Evolutionary conservation across 768 basidiomycete genomes (phyloP), one percentile per base, ranked within the genome.

Genomic region (Leucosporidium yakuticum): DNA sequence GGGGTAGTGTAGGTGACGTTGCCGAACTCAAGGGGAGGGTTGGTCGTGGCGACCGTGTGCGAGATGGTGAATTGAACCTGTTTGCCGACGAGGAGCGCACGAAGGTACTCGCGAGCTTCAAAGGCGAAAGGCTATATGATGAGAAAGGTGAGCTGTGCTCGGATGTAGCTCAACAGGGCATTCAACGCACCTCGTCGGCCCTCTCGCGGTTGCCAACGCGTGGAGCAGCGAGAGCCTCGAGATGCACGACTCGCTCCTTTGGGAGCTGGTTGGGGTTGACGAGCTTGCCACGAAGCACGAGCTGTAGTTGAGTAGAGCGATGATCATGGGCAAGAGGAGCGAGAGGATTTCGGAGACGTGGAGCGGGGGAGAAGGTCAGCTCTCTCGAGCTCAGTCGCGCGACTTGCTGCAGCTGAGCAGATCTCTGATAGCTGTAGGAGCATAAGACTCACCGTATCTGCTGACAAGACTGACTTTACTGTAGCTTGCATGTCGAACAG

Each of bases 71-170:
- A 96, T 0, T 87, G 83, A 74, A 97, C 83, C 79, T 94, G 87
- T 77, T 96, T 97, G 71, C 94, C 95, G 60, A 97, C 91, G 17
- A 86, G 82, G 56, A 93, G 80, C 29, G 86, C 81, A 53, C 96
- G 88, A 47, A 98, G 82, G 79, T 88, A 96, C 80, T 97, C 96
- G 72, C 96, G 88, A 57, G 92, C 85, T 77, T 94, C 90, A 78
- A 88, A 96, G 3, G 95, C 89, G 86, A 88, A 92, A 9, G 87
- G 85, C 90, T 95, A 71, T 23, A 17, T 4, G 11, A 27, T 62
- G 48, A 25, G 36, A 48, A 5, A 63, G 59, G 27, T 20, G 23
- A 21, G 20, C 29, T 31, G 11, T 39, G 62, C 36, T n/a, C 8
- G 6, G 7, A n/a, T 39, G 14, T 5, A 76, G 79, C 67, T 69